These are phyloP conservation scores for Hypoxylon intermedium DNA, from an alignment of 495 filamentous ascomycete genomes.

Conservation along the genomic window DNA sequence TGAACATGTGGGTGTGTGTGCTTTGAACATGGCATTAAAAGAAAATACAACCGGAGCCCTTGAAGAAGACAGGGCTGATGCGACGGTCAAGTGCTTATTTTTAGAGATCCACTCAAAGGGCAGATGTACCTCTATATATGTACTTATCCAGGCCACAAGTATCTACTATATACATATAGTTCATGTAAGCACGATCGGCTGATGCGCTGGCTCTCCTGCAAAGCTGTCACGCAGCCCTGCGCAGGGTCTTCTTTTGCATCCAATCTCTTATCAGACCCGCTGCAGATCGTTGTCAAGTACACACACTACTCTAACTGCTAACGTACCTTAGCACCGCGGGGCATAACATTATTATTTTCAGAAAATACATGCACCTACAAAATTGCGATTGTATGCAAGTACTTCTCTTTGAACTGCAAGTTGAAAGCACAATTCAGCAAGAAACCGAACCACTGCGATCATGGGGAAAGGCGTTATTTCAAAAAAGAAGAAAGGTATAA, in stretches of 20 bases:
- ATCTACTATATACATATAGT: too few relatives aligned
- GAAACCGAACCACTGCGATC: not conserved
- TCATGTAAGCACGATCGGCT: too few relatives aligned
- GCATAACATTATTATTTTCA: conserved; percentile 21
- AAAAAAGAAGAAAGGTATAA: conserved; percentile 50
- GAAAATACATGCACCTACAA: conserved; percentile 3
- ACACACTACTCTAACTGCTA: too few relatives aligned
- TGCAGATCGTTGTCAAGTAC: too few relatives aligned
- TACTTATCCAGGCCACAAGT: not conserved
- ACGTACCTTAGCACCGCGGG: too few relatives aligned
- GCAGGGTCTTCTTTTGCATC: too few relatives aligned
- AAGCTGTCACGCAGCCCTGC: too few relatives aligned
- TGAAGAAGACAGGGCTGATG: conserved; percentile 25
- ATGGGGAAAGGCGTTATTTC: conserved; percentile 53
- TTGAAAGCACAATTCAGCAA: too few relatives aligned
- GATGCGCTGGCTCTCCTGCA: too few relatives aligned
- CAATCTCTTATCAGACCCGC: conserved; percentile 4
- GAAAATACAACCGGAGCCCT: not conserved
- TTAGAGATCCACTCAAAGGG: conserved; percentile 10
- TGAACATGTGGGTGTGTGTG: not conserved
- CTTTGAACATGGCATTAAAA: conserved; percentile 10
- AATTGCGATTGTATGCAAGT: too few relatives aligned
- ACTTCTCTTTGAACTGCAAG: too few relatives aligned
- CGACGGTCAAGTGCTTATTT: conserved; percentile 22
- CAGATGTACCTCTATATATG: not conserved